Percentiles rank a stretch among this genome's conserved stretches.
Evolutionary conservation across 192 early-diverging fungal genomes (phyloP).

Genomic region (Obelidium mucronatum): DNA sequence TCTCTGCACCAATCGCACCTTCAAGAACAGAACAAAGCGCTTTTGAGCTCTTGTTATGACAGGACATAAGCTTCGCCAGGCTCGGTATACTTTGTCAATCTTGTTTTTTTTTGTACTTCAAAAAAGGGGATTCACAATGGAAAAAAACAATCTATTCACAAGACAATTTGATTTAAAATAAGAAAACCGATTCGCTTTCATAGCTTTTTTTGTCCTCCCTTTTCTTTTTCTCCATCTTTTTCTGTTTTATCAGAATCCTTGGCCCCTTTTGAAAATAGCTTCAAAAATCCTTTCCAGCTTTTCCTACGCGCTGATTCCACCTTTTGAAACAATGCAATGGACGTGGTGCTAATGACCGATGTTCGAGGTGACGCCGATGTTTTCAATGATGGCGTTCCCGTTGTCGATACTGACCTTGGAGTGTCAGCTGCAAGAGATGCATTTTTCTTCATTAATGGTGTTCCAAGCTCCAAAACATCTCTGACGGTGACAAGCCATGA

Average conservation of each 20-base stretch:
- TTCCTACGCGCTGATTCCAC: neutral
- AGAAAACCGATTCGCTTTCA: too few relatives aligned
- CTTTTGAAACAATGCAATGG: neutral
- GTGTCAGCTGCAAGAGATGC: neutral
- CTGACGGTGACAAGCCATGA: slow-evolving; percentile 7
- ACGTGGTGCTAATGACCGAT: neutral
- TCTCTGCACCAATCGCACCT: neutral
- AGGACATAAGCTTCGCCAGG: too few relatives aligned
- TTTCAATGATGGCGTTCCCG: neutral
- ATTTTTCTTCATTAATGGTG: neutral
- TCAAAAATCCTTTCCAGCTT: slow-evolving; percentile 8
- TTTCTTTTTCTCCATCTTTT: neutral
- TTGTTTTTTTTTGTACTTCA: too few relatives aligned
- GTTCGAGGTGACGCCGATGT: neutral
- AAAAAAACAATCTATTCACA: too few relatives aligned
- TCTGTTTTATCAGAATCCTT: neutral
- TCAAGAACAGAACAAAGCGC: neutral
- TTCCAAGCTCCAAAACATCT: neutral
- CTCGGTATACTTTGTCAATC: too few relatives aligned
- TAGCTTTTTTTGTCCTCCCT: too few relatives aligned
- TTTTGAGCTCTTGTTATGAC: slow-evolving; percentile 21
- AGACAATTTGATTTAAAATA: too few relatives aligned
- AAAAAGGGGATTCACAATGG: too few relatives aligned
- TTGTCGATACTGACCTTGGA: neutral
- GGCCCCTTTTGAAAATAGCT: neutral